These are phyloP conservation scores for Colletotrichum neosansevieriae DNA, from an alignment of 2,329 filamentous ascomycete species.

Conservation along the genomic window DNA sequence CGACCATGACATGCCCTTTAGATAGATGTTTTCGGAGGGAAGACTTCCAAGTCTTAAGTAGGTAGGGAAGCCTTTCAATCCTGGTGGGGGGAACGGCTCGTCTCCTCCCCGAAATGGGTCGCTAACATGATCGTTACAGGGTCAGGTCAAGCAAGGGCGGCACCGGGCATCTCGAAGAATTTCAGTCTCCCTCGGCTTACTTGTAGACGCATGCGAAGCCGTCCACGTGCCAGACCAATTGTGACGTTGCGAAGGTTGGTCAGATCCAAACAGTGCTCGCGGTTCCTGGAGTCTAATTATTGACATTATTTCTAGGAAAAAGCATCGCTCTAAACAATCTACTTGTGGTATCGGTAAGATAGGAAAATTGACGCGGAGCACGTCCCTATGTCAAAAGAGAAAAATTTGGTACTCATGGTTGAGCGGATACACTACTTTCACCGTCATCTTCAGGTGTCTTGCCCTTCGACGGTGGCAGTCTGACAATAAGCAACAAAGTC, in stretches of 20 bases:
- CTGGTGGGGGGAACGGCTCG: neutral
- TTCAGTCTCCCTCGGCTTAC: neutral
- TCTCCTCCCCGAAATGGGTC: slow-evolving; percentile 10
- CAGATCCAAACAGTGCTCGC: neutral
- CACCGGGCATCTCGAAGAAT: neutral
- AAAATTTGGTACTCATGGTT: neutral
- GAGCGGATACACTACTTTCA: neutral
- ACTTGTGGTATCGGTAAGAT: neutral
- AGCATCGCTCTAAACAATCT: neutral
- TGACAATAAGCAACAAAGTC: slow-evolving; percentile 24
- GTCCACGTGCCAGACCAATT: neutral
- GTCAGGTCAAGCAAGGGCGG: neutral
- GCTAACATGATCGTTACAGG: slow-evolving; percentile 8
- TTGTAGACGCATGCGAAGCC: neutral
- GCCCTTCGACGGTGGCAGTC: slow-evolving; percentile 22
- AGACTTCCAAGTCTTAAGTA: slow-evolving; percentile 1
- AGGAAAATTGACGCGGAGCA: neutral
- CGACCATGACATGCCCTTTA: neutral
- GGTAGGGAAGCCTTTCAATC: neutral
- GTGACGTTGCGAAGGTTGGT: neutral
- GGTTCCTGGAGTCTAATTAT: neutral
- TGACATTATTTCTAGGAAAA: neutral
- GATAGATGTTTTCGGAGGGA: neutral
- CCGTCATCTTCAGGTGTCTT: slow-evolving; percentile 17
- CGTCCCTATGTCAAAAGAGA: neutral